Evolutionary conservation across 2,329 filamentous ascomycete genomes (phyloP), one percentile per base, ranked within the genome.

Genomic region (Alternaria sp.): DNA sequence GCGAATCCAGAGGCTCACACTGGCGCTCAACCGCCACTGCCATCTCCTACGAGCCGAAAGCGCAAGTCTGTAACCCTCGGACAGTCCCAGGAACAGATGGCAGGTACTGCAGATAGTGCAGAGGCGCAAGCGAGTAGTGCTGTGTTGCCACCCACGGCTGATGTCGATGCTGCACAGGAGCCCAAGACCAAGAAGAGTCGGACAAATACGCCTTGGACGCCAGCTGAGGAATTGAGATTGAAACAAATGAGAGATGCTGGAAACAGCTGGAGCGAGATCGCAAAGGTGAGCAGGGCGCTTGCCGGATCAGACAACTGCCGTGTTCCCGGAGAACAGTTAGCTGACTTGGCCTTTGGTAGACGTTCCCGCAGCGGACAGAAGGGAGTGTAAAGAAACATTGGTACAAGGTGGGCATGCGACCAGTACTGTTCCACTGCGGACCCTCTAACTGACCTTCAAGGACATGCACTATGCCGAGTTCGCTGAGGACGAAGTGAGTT

Each of bases 401-500:
- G 95, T 98, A 99, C 82, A 98, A 98, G 87, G 93, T 93, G 84
- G 60, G 82, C 68, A 53, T 50, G 57, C 44, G 28, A 53, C 33
- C 54, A 28, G 25, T 20, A 47, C 58, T 47, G 55, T 70, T 70
- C 61, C 65, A 64, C 61, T 61, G 58, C 59, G 45, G 43, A 41
- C 60, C 21, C 61, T 50, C 54, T 63, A 18, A 66, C 75, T 80
- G 63, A 79, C 66, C 61, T 28, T 47, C 62, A 64, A 96, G 92
- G 96, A 99, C 75, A 99, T 99, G 96, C 96, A 99, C 79, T 98
- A 98, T 80, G 96, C 96, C 69, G 96, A 98, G 79, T 98, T 99
- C 80, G 94, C 93, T 54, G 95, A 97, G 84, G 94, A 98, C 77
- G 96, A 97, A 89, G 93, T 96, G 84, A 82, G 72, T 70, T 63